Base-by-base conservation (phyloP, 2,329 filamentous ascomycete species). In the Aureobasidium lini region DNA sequence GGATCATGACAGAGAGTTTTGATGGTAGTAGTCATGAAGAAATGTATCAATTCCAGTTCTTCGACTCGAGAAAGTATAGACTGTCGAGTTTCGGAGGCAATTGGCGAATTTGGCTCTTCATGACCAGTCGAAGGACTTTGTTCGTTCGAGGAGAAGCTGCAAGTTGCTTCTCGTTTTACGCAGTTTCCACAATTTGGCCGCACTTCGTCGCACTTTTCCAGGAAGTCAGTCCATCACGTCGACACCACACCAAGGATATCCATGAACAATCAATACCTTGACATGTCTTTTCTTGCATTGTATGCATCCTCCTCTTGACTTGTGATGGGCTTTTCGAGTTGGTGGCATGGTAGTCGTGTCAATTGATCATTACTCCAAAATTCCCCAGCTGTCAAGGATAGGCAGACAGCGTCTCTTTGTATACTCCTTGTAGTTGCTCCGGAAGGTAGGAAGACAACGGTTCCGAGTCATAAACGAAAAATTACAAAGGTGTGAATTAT, bases 221-320 rank as follows among this genome's bases (percentile, higher is more conserved):
- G 4, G 13, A n/a, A 39, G 15, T 57, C 32, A 57, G 42, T 34
- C 3, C 23, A 23, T 23, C 23, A 23, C 23, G 23, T 23, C 23
- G 3, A 6, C 2, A 39, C 29, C 9, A 16, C 11, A 13, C 9
- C 8, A 13, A 28, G 6, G 23, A 10, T 18, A 40, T 6, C 28
- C 10, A 34, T 9, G 40, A 28, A 11, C 1, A 4, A 23, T 6
- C 31, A 16, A 39, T 43, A 73, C 72, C 65, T 73, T 74, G 44
- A 75, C 66, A 60, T 74, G 72, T 18, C 72, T 67, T 29, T 68
- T 68, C 61, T 75, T 75, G 60, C 72, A 75, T 62, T 72, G 67
- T 9, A 64, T 29, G 50, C 73, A 75, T 16, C 72, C 73, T 59
- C 68, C 69, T 37, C 70, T 66, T n/a, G 72, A 74, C 63, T 74